phyloP scores from a whole-genome alignment of 495 filamentous ascomycete species.

The Aspergillus leporis region DNA sequence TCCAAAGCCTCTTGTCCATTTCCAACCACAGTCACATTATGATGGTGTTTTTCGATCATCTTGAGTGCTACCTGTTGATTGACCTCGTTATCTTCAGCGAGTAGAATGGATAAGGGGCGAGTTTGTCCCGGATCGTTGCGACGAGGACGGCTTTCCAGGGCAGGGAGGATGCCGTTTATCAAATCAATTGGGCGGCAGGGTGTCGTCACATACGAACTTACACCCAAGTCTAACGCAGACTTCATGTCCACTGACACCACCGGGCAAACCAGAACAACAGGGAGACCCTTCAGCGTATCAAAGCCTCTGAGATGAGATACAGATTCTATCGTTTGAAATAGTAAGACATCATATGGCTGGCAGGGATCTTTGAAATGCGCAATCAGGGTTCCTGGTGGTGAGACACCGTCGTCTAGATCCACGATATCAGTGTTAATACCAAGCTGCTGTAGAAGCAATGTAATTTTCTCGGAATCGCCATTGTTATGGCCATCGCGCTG shows the following conservation, averaged over 20 bases:
- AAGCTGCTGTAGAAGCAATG: conserved; percentile 74
- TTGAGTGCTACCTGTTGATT: conserved; percentile 96
- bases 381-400: conserved; percentile 58
- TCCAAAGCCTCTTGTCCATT: conserved; percentile 94
- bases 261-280: conserved; percentile 89
- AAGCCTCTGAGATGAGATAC: conserved; percentile 79
- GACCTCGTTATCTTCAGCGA: conserved; percentile 96
- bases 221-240: conserved; percentile 91
- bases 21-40: conserved; percentile 91
- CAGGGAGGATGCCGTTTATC: conserved; percentile 95
- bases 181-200: conserved; percentile 93
- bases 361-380: conserved; percentile 57
- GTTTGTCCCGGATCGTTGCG: conserved; percentile 91
- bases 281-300: conserved; percentile 96
- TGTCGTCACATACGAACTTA: conserved; percentile 98
- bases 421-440: conserved; percentile 81
- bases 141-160: conserved; percentile 88
- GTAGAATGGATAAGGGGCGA: conserved; percentile 90
- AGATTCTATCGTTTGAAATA: conserved; percentile 91
- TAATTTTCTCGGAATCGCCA: conserved; percentile 68
- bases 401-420: conserved; percentile 58
- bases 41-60: conserved; percentile 96
- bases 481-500: conserved; percentile 71
- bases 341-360: conserved; percentile 87
- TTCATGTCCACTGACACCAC: conserved; percentile 90